Evolutionary conservation across 768 basidiomycete species (phyloP), one percentile per base, ranked within the genome.

Genomic region (Lactarius trivialis): DNA sequence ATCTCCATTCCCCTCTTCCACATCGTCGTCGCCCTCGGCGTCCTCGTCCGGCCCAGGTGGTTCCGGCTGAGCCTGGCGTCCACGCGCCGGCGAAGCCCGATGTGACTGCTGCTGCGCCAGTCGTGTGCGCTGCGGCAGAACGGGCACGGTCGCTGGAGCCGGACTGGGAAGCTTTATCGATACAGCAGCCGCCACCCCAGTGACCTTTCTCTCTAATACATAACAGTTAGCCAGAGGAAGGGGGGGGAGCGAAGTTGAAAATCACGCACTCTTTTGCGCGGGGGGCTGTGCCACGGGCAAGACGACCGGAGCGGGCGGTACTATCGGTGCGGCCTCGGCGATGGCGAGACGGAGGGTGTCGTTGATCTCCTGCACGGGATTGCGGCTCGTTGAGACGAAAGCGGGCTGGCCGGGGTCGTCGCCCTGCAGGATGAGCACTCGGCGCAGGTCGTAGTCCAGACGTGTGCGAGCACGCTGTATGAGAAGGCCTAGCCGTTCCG

Each of bases 401-500:
- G 73, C 56, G 63, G 66, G 55, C 72, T 72, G 45, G 71, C 70
- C 14, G 19, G 75, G 73, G 49, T 76, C 77, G 0, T 81, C 79
- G 21, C 79, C 79, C 65, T 79, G 79, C 43, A 80, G 65, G 39
- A 75, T 70, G 32, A 80, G 73, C 26, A 80, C 79, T 32, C 72
- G 72, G 19, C 70, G 71, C 2, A 82, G 71, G 64, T 83, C 81
- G 58, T 77, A 69, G 41, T 83, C 81, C 50, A 82, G 70, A 17
- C 79, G 73, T 19, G 79, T 77, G 51, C 76, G 74, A 34, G 81
- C 80, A 52, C 80, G 73, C 45, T 74, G 72, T 28, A 81, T 71
- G n/a, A 81, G 67, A 32, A 73, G 73, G 3, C 79, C 76, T 37
- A 81, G 71, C 56, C 80, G 75, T 57, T 77, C 72, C 15, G 80